phyloP scores from a whole-genome alignment of 352 stramenopile species.

The Peronosclerospora sorghi region DNA sequence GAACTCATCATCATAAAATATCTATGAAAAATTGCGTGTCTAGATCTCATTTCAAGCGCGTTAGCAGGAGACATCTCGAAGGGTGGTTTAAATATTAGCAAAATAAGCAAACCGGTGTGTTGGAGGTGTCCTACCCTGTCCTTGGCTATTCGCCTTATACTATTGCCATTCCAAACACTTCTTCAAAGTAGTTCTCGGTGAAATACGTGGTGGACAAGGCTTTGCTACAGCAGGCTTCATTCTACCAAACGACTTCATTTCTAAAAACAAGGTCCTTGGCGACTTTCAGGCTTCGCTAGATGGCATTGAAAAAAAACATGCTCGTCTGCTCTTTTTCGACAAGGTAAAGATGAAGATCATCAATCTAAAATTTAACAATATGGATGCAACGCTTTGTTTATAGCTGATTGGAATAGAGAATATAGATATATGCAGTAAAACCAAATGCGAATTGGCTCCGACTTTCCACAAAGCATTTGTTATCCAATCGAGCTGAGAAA shows the following conservation, averaged over 20 bases:
- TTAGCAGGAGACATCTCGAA: too few species aligned
- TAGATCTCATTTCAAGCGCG: too few species aligned
- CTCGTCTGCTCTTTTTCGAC: slow-evolving; percentile 90
- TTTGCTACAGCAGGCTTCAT: slow-evolving; percentile 89
- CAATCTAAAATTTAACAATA: neutral
- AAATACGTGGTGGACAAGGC: slow-evolving; percentile 28
- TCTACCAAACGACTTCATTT: slow-evolving; percentile 84
- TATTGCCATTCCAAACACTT: slow-evolving; percentile 92
- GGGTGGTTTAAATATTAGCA: slow-evolving; percentile 24
- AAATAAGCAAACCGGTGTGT: slow-evolving; percentile 53
- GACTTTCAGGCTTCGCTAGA: slow-evolving; percentile 86
- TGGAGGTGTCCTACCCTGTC: slow-evolving; percentile 58
- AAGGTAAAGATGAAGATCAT: slow-evolving; percentile 23
- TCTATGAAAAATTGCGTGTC: too few species aligned
- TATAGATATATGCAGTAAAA: slow-evolving; percentile 50
- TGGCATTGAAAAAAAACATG: slow-evolving; percentile 88
- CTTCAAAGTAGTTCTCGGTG: slow-evolving; percentile 90
- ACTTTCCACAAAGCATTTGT: slow-evolving; percentile 30
- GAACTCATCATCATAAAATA: too few species aligned
- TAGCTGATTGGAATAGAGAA: slow-evolving; percentile 41
- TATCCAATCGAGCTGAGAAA: slow-evolving; percentile 5
- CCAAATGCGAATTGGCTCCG: slow-evolving; percentile 41
- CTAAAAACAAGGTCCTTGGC: slow-evolving; percentile 55
- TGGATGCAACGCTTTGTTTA: neutral
- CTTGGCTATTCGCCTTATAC: slow-evolving; percentile 81